Evolutionary conservation across 2,329 filamentous ascomycete species (phyloP), one percentile per base, ranked within the genome.

Genomic region (Teratosphaeria destructans): DNA sequence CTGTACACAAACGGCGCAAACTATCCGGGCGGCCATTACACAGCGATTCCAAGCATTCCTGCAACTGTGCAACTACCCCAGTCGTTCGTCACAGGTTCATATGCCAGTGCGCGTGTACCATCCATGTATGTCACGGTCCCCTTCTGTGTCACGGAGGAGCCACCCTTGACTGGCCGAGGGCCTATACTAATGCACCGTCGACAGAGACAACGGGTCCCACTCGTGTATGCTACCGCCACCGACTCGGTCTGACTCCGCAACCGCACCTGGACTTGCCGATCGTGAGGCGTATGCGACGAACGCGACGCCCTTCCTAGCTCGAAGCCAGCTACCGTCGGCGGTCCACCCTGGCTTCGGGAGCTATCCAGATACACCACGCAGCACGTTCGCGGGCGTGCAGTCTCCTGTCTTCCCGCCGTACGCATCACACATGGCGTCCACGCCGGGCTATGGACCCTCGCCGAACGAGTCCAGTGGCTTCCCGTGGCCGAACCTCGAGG

Each of bases 401-500:
- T 49, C 58, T 63, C 55, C 63, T 61, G 39, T 64, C 70, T 59
- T 66, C 68, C 39, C 54, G 7, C 47, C 52, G 34, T 60, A 60
- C 56, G 29, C 55, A 35, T 34, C 57, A 56, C 60, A 67, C 59
- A 72, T 72, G 69, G 66, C 70, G 43, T 66, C 67, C 39, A 59
- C 52, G 27, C 53, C 55, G 53, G 64, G 65, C 35, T 71, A 70
- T 61, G 58, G 57, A 59, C 61, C 54, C 61, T 32, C 63, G 34
- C 61, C 62, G 52, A 68, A 58, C 49, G 69, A 72, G 56, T 71
- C 64, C 47, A 54, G 73, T 26, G 74, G 72, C 32, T 78, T 78
- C 35, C 78, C 78, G 3, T 80, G 78, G 69, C 72, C 75, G 37
- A 62, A 70, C 19, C 75, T 78, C 39, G 74, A 78, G 58, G 78